phyloP scores from a whole-genome alignment of 2,329 filamentous ascomycete genomes.

The Parastagonospora avenae region DNA sequence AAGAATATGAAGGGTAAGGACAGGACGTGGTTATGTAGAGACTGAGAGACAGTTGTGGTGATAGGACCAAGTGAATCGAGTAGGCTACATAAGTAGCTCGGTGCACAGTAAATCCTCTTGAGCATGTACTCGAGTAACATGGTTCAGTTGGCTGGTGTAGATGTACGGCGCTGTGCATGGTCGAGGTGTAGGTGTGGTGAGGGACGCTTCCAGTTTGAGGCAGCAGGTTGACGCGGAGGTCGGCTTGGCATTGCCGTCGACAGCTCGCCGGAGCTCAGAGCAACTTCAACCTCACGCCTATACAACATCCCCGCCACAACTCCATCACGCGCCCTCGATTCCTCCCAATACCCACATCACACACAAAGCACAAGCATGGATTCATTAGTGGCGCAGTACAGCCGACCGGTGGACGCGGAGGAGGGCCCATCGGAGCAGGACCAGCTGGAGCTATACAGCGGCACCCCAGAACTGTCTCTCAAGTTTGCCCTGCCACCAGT shows the following conservation, averaged over 20 bases:
- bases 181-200: not conserved
- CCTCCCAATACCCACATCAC: constrained; percentile 5
- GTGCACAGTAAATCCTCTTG: too few species aligned
- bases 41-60: too few species aligned
- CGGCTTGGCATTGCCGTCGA: constrained; percentile 19
- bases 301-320: constrained; percentile 15
- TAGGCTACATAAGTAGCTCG: too few species aligned
- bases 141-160: not conserved
- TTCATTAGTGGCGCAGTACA: constrained; percentile 89
- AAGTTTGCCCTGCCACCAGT: constrained; percentile 96
- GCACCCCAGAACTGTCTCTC: constrained; percentile 77
- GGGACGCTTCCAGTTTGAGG: constrained; percentile 13
- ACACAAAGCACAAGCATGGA: constrained; percentile 67
- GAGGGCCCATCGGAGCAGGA: constrained; percentile 76
- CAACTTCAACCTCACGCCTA: constrained; percentile 24
- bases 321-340: constrained; percentile 7
- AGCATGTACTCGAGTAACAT: too few species aligned
- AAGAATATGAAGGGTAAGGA: too few species aligned
- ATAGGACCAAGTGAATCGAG: too few species aligned
- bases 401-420: constrained; percentile 74
- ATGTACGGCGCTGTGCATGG: not conserved
- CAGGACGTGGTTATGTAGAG: too few species aligned
- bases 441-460: constrained; percentile 71
- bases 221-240: constrained; percentile 28
- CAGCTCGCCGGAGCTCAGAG: constrained; percentile 26